These are phyloP conservation scores for Ustilago curta DNA, from an alignment of 1,284 basidiomycete genomes.

Conservation along the genomic window DNA sequence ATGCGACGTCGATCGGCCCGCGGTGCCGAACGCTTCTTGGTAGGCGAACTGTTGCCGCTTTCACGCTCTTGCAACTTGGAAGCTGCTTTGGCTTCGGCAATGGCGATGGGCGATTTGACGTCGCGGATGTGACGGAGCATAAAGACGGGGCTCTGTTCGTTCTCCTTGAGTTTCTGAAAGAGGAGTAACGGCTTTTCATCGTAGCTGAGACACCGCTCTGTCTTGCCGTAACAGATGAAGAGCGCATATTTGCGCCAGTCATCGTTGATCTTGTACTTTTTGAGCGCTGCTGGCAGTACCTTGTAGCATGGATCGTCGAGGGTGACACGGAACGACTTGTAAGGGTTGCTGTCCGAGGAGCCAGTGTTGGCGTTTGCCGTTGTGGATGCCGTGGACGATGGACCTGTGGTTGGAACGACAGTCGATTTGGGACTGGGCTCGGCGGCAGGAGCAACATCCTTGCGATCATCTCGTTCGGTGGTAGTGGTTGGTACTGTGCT, in stretches of 20 bases:
- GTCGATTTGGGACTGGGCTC: slow-evolving; percentile 18
- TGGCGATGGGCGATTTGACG: slow-evolving; percentile 85
- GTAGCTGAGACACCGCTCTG: slow-evolving; percentile 92
- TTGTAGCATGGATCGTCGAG: slow-evolving; percentile 98
- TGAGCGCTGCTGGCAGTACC: slow-evolving; percentile 94
- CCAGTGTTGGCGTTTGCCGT: slow-evolving; percentile 12
- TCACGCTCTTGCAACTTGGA: slow-evolving; percentile 46
- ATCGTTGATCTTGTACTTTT: slow-evolving; percentile 99
- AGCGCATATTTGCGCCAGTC: slow-evolving; percentile 99
- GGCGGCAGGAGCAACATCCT: slow-evolving; percentile 11
- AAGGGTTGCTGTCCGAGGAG: slow-evolving; percentile 66
- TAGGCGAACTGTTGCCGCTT: slow-evolving; percentile 1
- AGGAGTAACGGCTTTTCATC: slow-evolving; percentile 97
- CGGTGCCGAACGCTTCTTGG: slow-evolving; percentile 32
- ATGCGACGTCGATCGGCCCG: slow-evolving; percentile 38
- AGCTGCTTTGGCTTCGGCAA: slow-evolving; percentile 64
- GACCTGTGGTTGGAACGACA: slow-evolving; percentile 4
- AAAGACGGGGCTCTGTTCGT: slow-evolving; percentile 96
- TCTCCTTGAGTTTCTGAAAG: slow-evolving; percentile 97
- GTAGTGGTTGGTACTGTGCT: slow-evolving; percentile 8
- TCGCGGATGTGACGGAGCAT: slow-evolving; percentile 98
- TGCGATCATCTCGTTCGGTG: slow-evolving; percentile 25
- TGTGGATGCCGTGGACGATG: slow-evolving; percentile 13
- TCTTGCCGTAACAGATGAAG: slow-evolving; percentile 96
- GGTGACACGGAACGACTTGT: slow-evolving; percentile 72